Evolutionary conservation across 495 filamentous ascomycete species (phyloP).

Genomic region (Neurospora sp.): DNA sequence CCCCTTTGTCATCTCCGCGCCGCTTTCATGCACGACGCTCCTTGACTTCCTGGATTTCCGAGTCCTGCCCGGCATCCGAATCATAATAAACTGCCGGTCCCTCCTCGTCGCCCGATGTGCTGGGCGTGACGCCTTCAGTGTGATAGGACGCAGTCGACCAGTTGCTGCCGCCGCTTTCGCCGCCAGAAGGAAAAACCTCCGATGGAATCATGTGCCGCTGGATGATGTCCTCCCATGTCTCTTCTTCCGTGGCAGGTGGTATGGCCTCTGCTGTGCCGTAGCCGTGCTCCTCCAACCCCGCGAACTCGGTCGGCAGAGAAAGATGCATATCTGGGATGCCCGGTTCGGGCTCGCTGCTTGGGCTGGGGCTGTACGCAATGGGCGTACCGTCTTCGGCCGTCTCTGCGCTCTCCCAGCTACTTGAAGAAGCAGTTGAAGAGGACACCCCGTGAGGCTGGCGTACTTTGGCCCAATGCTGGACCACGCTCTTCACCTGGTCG

Average conservation of each 20-base stretch:
- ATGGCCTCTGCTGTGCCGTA: background rate
- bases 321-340: background rate
- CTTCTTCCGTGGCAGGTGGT: background rate
- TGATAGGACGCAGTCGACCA: background rate
- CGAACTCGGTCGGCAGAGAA: background rate
- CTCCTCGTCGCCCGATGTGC: background rate
- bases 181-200: background rate
- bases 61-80: background rate
- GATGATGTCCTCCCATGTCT: background rate
- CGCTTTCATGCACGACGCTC: background rate
- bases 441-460: conserved; percentile 16
- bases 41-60: background rate
- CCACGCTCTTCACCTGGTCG: conserved; percentile 36
- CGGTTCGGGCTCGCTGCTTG: background rate
- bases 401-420: background rate
- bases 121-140: background rate
- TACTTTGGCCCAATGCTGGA: conserved; percentile 4
- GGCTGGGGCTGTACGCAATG: background rate
- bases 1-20: background rate
- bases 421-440: background rate
- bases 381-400: background rate
- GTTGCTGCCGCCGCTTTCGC: background rate
- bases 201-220: background rate
- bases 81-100: background rate
- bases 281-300: background rate